phyloP scores from a whole-genome alignment of 2,329 filamentous ascomycete genomes.

The Sarocladium oryzae region DNA sequence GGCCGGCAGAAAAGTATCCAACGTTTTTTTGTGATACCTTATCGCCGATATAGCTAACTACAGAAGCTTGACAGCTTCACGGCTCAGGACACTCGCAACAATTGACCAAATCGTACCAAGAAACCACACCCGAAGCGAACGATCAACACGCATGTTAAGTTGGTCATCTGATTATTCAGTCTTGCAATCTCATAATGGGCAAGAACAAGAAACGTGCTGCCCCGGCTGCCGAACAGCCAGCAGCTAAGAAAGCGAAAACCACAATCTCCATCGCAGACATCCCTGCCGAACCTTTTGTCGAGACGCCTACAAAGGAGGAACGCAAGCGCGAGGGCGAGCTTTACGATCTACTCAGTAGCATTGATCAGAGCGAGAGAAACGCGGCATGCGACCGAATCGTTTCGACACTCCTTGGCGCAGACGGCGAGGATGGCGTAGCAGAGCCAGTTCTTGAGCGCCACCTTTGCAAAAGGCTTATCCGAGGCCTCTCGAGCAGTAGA shows the following conservation, averaged over 20 bases:
- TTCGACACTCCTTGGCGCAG: constrained; percentile 45
- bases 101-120: neutral
- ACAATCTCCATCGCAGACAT: neutral
- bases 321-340: constrained; percentile 51
- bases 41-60: neutral
- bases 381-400: constrained; percentile 53
- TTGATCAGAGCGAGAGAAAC: constrained; percentile 49
- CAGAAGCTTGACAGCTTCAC: neutral
- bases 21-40: constrained; percentile 7
- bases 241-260: constrained; percentile 2
- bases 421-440: constrained; percentile 37
- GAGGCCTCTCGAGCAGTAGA: constrained; percentile 81
- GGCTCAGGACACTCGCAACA: neutral
- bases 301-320: constrained; percentile 44
- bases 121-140: neutral
- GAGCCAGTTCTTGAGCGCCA: constrained; percentile 52
- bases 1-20: constrained; percentile 1
- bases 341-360: constrained; percentile 56
- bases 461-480: constrained; percentile 65
- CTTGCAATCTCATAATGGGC: neutral
- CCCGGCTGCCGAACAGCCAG: constrained; percentile 1
- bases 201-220: constrained; percentile 9
- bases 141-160: too few species aligned
- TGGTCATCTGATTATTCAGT: too few species aligned
- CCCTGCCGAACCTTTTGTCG: constrained; percentile 40